Conservation (phyloP, 345 rosid species). For the Gossypium anomalum region DNA sequence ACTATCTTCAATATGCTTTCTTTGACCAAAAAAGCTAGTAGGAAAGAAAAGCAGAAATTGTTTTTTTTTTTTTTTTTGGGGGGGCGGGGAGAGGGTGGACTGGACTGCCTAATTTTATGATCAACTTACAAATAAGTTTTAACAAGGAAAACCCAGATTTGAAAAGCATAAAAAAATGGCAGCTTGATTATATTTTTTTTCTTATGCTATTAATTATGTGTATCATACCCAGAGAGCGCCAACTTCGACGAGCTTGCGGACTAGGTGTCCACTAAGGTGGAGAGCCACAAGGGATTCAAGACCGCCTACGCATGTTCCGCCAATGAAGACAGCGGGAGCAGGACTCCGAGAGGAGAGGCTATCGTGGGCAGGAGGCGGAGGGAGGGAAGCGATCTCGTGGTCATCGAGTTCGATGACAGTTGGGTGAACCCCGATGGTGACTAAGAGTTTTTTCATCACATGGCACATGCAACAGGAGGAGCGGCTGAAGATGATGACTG, state of each 20-base stretch:
- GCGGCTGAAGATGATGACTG: conserved; percentile 83
- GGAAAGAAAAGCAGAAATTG: not conserved
- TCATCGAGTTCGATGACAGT: conserved; percentile 92
- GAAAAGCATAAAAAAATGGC: not conserved
- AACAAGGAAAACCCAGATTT: conserved; percentile 7
- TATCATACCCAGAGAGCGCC: conserved; percentile 82
- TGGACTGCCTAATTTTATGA: conserved; percentile 9
- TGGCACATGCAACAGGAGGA: conserved; percentile 96
- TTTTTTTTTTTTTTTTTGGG: not conserved
- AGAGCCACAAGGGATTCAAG: conserved; percentile 87
- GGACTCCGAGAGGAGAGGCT: conserved; percentile 24
- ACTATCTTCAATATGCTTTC: conserved; percentile 4
- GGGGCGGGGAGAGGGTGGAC: too few relatives aligned
- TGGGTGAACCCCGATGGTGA: conserved; percentile 78
- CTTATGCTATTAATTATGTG: conserved; percentile 11
- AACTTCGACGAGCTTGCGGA: conserved; percentile 81
- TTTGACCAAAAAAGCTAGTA: not conserved
- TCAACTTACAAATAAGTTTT: not conserved
- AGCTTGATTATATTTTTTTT: not conserved
- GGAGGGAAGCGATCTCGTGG: conserved; percentile 72
- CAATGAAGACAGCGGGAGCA: conserved; percentile 68
- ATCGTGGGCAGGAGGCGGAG: conserved; percentile 22
- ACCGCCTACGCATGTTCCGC: conserved; percentile 77
- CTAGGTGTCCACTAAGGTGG: conserved; percentile 81
- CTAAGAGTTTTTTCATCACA: conserved; percentile 78